Percentiles rank a stretch among this genome's conserved stretches.
Evolutionary conservation across 139 green algal species (phyloP).

Genomic region (Chlamydomonas asymmetrica): DNA sequence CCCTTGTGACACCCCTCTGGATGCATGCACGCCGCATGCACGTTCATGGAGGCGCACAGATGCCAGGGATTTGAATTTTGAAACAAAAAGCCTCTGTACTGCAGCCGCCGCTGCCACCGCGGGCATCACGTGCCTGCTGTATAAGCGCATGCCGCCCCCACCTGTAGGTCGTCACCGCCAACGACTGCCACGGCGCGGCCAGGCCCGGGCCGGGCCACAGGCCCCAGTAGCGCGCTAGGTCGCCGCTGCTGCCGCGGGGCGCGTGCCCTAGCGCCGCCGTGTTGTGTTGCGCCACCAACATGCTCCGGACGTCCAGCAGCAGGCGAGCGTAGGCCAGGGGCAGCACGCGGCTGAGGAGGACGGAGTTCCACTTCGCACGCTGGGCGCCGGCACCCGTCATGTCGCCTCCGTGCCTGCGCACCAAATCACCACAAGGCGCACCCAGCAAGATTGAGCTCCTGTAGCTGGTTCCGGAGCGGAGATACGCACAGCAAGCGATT

Average conservation of each 20-base stretch:
- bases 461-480: no score
- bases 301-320: no score
- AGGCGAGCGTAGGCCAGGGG: conserved; percentile 63
- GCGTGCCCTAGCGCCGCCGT: no score
- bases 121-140: no score
- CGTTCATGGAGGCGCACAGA: not conserved
- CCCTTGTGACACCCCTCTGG: no score
- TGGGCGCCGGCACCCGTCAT: conserved; percentile 60
- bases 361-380: conserved; percentile 70
- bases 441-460: no score
- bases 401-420: conserved; percentile 66
- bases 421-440: no score
- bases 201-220: conserved; percentile 55
- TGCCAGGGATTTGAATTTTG: no score
- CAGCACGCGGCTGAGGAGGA: conserved; percentile 60
- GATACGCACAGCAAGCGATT: not conserved
- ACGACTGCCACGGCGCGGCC: conserved; percentile 52
- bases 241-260: no score
- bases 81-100: no score
- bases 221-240: conserved; percentile 43
- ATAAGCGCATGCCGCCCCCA: no score
- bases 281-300: conserved; percentile 45
- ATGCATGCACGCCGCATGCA: conserved; percentile 13
- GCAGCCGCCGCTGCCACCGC: no score
- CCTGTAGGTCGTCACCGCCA: conserved; percentile 51